Base-by-base conservation (phyloP, 1,284 basidiomycete genomes). In the Cutaneotrichosporon mucoides region DNA sequence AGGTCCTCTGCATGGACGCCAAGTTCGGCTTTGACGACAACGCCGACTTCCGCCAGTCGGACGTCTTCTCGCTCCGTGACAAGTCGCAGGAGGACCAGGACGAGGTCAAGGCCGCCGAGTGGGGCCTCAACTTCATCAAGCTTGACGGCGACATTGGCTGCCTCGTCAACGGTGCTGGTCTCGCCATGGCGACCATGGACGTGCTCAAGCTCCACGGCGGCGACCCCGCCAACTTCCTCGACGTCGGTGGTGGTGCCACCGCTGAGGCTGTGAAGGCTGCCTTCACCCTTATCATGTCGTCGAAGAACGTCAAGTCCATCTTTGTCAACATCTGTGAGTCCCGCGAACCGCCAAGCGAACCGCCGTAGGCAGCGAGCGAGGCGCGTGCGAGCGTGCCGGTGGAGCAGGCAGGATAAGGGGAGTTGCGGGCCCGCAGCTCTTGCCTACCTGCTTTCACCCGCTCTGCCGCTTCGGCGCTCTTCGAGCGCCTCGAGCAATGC, bases 111-210 rank as follows among this genome's bases (percentile, higher is more conserved):
- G 92, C 91, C n/a, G 79, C 78, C 65, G 70, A 78, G 79, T 91
- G 90, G 69, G 89, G 92, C 73, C 84, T 99, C 72, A 99, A 97
- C 84, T 98, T 98, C 78, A 99, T 99, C 85, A 98, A 99, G 82
- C 88, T 99, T 53, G 96, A 99, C 75, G 96, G 96, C 42, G 91
- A 87, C 80, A 89, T 99, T 66, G 96, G 96, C 45, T 99, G 96
- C 80, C 83, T 99, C 60, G 96, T 99, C 66, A 99, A 99, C 76
- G 96, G 96, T 72, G 96, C 96, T 61, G 96, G 96, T 77, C 83
- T 99, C 62, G 96, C 96, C 56, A 99, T 99, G 96, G 96, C 96
- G 36, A 99, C 96, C 56, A 99, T 99, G 94, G 96, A 99, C 75
- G 95, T 99, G 40, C 84, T 99, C 59, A 87, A 94, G 63, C 83